Percentiles rank a stretch among this genome's conserved stretches.
These are phyloP conservation scores for Penicillium simplicissimum DNA, from an alignment of 495 filamentous ascomycete genomes.

Conservation along the genomic window DNA sequence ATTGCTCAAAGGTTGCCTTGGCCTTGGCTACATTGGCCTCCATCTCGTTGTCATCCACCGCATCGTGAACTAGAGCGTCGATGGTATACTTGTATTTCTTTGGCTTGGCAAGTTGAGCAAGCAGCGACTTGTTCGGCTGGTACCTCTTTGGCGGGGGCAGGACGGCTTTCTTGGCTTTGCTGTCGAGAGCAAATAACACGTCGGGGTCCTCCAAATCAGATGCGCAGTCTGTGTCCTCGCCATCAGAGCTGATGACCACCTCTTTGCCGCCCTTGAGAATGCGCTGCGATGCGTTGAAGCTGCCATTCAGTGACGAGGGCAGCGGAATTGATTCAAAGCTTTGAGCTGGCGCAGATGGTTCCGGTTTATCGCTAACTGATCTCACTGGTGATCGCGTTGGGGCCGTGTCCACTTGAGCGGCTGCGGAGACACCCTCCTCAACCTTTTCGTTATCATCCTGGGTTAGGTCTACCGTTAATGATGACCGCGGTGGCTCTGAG, in stretches of 20 bases:
- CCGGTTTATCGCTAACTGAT: not conserved
- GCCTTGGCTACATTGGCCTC: slow-evolving; percentile 57
- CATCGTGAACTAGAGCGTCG: slow-evolving; percentile 61
- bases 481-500: slow-evolving; percentile 36
- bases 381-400: slow-evolving; percentile 15
- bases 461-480: slow-evolving; percentile 24
- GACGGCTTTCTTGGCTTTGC: slow-evolving; percentile 17
- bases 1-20: slow-evolving; percentile 42
- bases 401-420: slow-evolving; percentile 21
- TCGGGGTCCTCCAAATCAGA: slow-evolving; percentile 48
- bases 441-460: slow-evolving; percentile 6
- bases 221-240: slow-evolving; percentile 63
- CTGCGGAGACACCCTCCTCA: slow-evolving; percentile 8
- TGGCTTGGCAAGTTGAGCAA: slow-evolving; percentile 18
- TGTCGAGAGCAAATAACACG: slow-evolving; percentile 35
- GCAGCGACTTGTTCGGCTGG: slow-evolving; percentile 16
- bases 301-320: slow-evolving; percentile 24
- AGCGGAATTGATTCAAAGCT: slow-evolving; percentile 21
- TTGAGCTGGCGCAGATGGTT: slow-evolving; percentile 3
- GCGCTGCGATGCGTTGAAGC: slow-evolving; percentile 40
- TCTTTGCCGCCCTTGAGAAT: slow-evolving; percentile 50
- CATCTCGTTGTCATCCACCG: slow-evolving; percentile 55
- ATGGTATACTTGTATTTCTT: slow-evolving; percentile 69
- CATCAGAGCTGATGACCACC: slow-evolving; percentile 68
- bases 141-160: slow-evolving; percentile 11